phyloP scores from a whole-genome alignment of 805 yeast genomes.

The Saccharomycopsis babjevae region DNA sequence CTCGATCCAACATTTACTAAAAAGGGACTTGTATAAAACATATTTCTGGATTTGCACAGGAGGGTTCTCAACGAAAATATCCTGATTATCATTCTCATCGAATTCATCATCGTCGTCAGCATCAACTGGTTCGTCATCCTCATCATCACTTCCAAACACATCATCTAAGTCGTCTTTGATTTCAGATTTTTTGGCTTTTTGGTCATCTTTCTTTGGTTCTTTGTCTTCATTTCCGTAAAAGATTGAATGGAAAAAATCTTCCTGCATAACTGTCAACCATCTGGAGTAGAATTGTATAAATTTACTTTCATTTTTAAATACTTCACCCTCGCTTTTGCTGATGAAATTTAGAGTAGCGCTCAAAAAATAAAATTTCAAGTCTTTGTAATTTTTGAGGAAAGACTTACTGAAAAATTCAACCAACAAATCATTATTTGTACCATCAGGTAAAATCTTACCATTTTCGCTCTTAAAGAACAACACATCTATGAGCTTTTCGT shows the following conservation, averaged over 20 bases:
- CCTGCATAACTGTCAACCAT: conserved; percentile 31
- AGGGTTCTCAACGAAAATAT: conserved; percentile 34
- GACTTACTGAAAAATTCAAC: conserved; percentile 46
- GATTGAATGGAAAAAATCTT: conserved; percentile 24
- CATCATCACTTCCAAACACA: conserved; percentile 1
- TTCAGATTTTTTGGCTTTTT: neutral
- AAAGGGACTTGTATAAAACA: conserved; percentile 45
- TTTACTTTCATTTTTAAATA: conserved; percentile 15
- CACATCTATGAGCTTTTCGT: conserved; percentile 32
- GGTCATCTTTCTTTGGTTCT: neutral
- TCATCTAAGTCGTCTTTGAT: conserved; percentile 11
- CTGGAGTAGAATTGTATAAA: conserved; percentile 24
- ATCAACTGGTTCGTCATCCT: conserved; percentile 5
- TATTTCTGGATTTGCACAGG: conserved; percentile 35
- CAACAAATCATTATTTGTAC: conserved; percentile 37
- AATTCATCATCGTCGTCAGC: conserved; percentile 22
- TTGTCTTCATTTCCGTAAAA: conserved; percentile 9
- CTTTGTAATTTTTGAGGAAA: conserved; percentile 54
- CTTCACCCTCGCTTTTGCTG: conserved; percentile 21
- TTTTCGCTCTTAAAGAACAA: conserved; percentile 28
- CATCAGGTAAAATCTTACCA: conserved; percentile 35
- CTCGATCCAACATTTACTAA: conserved; percentile 60
- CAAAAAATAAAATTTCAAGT: conserved; percentile 66
- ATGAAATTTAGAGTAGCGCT: conserved; percentile 24
- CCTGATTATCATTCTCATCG: conserved; percentile 25